Base-by-base conservation (phyloP, 192 early-diverging fungal species). In the Coemansia sp. region DNA sequence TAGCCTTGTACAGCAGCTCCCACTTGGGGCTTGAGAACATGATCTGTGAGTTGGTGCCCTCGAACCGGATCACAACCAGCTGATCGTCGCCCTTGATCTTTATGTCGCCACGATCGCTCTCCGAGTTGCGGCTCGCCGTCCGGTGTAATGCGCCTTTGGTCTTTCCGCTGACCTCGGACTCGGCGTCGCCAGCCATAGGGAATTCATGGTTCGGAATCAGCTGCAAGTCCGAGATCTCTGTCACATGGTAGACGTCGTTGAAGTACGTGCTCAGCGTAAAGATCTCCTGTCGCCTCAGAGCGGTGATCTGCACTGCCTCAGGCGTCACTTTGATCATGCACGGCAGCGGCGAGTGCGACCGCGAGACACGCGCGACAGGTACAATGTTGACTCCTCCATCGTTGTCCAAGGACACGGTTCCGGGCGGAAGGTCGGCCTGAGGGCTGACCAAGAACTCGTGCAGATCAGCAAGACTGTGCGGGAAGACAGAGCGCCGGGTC, bases 181-280 rank as follows among this genome's bases (percentile, higher is more conserved):
- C 70, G 16, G 52, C 33, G 37, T 66, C 71, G 49, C 59, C 57
- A 0, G 40, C 39, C 20, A 62, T 46, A 5, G 66, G 66, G 61
- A 66, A 78, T 60, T 78, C 71, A 21, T 42, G 57, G 61, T 74
- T 74, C 18, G 72, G 63, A 49, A 71, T 57, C 55, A 83, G 67
- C 35, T 81, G 73, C 42, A 92, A 72, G 34, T 94, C 93, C 8
- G 87, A 77, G 43, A 96, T 84, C 52, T 95, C 94, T 3, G 87
- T 85, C 34, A 95, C 92, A 63, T 92, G 91, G 67, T 88, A 92
- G 13, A 94, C 89, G 63, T 98, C 95, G 63, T 95, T 94, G 58
- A 92, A 85, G 55, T 87, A 84, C 43, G 89, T 86, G 58, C 71
- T 87, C 55, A 90, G 72, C 12, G 89, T 90, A 66, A 86, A 82